A percentile compares a stretch with the other conserved stretches of the same genome.
Evolutionary conservation across 352 stramenopile species (phyloP).

Genomic region (Discostella stelligera): DNA sequence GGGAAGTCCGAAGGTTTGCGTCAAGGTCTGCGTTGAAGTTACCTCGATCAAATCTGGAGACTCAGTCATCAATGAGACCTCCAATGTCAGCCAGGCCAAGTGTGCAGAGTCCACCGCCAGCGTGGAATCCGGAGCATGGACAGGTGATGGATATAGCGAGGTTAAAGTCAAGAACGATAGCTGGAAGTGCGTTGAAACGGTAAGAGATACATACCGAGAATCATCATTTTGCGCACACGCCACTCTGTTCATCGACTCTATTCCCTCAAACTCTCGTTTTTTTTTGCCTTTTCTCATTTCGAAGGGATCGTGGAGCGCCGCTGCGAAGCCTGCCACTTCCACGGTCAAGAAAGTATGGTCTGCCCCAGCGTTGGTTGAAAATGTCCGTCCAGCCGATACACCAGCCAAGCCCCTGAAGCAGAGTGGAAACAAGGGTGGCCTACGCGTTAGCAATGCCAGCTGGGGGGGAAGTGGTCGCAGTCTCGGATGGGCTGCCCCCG

Average conservation of each 20-base stretch:
- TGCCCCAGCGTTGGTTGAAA: not conserved
- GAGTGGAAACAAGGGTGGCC: not conserved
- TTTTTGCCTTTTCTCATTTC: not conserved
- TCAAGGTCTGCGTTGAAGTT: constrained; percentile 5
- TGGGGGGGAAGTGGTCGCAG: not conserved
- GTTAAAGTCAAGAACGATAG: not conserved
- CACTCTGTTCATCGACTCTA: not conserved
- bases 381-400: not conserved
- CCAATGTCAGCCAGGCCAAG: not conserved
- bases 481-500: not conserved
- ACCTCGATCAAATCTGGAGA: not conserved
- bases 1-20: constrained; percentile 1
- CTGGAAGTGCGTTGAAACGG: constrained; percentile 2
- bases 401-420: not conserved
- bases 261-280: not conserved
- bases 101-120: not conserved
- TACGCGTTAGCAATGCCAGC: not conserved
- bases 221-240: no score
- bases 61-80: not conserved
- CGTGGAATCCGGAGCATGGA: not conserved
- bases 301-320: not conserved
- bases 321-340: not conserved
- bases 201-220: not conserved
- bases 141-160: not conserved
- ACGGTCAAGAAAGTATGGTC: not conserved